Percentiles rank a stretch among this genome's conserved stretches.
Conservation (phyloP, 495 filamentous ascomycete genomes). For the Lophiotrema nucula region DNA sequence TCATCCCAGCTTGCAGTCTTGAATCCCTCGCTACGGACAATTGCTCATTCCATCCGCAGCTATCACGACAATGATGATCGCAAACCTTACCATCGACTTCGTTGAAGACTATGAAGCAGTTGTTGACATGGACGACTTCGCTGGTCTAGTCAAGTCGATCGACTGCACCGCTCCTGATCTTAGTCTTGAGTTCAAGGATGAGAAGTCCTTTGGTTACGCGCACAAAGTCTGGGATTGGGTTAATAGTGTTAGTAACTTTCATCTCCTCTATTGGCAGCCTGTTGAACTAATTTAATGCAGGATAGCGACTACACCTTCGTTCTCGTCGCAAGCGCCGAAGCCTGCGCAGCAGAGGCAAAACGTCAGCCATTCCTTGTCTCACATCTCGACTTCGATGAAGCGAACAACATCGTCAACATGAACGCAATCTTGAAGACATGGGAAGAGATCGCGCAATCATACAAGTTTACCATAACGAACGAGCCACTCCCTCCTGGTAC, state of each 20-base stretch:
- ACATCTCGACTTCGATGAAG: slow-evolving; percentile 18
- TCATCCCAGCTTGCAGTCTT: too few species aligned
- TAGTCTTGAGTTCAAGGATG: slow-evolving; percentile 27
- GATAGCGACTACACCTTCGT: slow-evolving; percentile 24
- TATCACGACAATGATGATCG: too few species aligned
- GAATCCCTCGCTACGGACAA: too few species aligned
- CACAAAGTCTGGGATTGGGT: slow-evolving; percentile 25
- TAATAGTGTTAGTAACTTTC: too few species aligned
- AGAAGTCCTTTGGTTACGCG: slow-evolving; percentile 17
- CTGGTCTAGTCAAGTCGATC: slow-evolving; percentile 17
- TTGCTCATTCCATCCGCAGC: too few species aligned
- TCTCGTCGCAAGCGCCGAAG: slow-evolving; percentile 21
- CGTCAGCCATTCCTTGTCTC: slow-evolving; percentile 21
- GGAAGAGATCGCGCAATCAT: slow-evolving; percentile 26
- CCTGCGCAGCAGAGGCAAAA: slow-evolving; percentile 14
- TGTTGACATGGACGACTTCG: slow-evolving; percentile 26
- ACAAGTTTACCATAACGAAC: slow-evolving; percentile 18
- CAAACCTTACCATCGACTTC: slow-evolving; percentile 27
- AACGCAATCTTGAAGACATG: slow-evolving; percentile 12
- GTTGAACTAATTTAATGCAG: too few species aligned
- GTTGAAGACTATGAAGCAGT: slow-evolving; percentile 15
- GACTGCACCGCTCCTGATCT: slow-evolving; percentile 23
- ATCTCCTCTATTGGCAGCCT: too few species aligned
- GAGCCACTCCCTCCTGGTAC: slow-evolving; percentile 14
- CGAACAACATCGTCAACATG: slow-evolving; percentile 7